Base-by-base conservation (phyloP, 352 stramenopile genomes). In the Pythium vanterpoolii region DNA sequence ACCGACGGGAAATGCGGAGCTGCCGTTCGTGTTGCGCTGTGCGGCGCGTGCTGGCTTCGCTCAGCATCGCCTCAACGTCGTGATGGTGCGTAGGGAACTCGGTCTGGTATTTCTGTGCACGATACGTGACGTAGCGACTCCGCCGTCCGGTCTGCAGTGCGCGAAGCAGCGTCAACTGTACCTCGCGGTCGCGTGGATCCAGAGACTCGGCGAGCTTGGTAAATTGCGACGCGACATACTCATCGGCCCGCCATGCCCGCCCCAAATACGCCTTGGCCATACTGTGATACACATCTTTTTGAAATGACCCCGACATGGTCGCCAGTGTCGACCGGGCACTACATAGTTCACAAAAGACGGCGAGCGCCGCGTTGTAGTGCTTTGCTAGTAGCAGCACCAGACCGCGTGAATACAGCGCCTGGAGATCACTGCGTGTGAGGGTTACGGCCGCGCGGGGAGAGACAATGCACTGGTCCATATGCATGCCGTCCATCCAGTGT, bases 181-280 rank as follows among this genome's bases (percentile, higher is more conserved):
- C 53, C 2, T 75, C 68, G 4, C 66, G 65, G 50, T 90, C 71
- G 18, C 67, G 63, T 4, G 70, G 64, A 36, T 80, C 69, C 1
- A 92, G 43, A n/a, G 86, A 71, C 27, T 90, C 56, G 0, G 83
- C 80, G 28, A 72, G 74, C 33, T 89, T 88, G 60, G 81, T 87
- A 27, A 87, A 79, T 26, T 84, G 66, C 9, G 75, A 68, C 19
- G 85, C 70, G 21, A 93, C 39, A 60, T 89, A 90, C 0, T 50
- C 64, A 38, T 93, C 85, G 27, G 75, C 79, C 50, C 76, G 86
- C 85, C 85, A 94, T 3, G 46, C 61, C 52, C 85, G 68, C 23
- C 62, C 69, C 3, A 91, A 36, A 60, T 93, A 94, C 14, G 83
- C 76, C 42, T 89, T 85, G 0, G 83, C 79, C 39, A 69, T 76